Percentiles rank a stretch among this genome's conserved stretches.
These are phyloP conservation scores for Lactifluus echinatus DNA, from an alignment of 768 basidiomycete genomes.

Conservation along the genomic window DNA sequence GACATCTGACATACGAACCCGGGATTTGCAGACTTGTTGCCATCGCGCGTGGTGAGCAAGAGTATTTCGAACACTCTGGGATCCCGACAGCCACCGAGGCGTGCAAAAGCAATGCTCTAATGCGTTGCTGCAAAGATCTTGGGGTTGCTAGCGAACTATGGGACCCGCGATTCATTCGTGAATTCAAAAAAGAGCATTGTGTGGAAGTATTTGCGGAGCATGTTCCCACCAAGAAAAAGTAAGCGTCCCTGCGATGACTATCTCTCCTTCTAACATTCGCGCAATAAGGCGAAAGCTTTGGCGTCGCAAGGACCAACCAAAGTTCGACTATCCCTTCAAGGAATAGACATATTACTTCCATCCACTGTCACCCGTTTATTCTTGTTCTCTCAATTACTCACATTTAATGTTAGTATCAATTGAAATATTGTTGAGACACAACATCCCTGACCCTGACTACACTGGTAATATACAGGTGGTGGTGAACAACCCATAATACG, in stretches of 20 bases:
- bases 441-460: no score
- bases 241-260: conserved; percentile 26
- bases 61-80: conserved; percentile 87
- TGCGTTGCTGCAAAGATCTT: conserved; percentile 96
- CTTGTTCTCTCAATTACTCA: background rate
- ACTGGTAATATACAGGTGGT: no score
- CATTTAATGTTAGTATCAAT: background rate
- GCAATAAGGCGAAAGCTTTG: conserved; percentile 75
- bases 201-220: conserved; percentile 84
- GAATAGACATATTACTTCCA: conserved; percentile 35
- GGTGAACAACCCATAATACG: background rate
- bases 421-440: background rate
- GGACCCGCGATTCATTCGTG: conserved; percentile 94
- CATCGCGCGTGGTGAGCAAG: conserved; percentile 90
- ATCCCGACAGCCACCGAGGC: conserved; percentile 92
- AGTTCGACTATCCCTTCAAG: conserved; percentile 84
- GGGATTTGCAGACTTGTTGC: conserved; percentile 58
- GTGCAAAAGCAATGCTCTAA: conserved; percentile 93
- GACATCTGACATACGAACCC: background rate
- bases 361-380: background rate
- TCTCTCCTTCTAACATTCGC: background rate
- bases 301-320: conserved; percentile 79
- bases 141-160: conserved; percentile 95
- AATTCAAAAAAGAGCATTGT: conserved; percentile 81
- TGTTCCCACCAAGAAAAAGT: conserved; percentile 84